Conservation (phyloP, 495 filamentous ascomycete genomes). For the Cercophora scortea region DNA sequence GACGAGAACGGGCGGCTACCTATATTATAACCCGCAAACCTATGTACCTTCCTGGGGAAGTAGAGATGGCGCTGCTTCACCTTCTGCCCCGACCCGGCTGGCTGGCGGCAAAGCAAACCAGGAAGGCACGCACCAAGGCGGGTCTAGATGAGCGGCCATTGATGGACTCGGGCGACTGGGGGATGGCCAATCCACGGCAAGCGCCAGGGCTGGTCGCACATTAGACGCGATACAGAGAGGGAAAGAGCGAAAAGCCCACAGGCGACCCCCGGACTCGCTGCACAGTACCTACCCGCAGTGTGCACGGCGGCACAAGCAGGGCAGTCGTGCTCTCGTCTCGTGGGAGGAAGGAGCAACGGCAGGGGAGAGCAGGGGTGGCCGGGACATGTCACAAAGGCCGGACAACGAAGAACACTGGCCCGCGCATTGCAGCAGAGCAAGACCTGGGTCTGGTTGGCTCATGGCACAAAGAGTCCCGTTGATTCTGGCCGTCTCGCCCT, state of each 20-base stretch:
- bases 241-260: not conserved
- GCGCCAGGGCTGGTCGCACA: constrained; percentile 8
- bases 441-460: constrained; percentile 3
- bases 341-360: not conserved
- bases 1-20: too few species aligned
- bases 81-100: not conserved
- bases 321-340: too few species aligned
- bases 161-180: not conserved
- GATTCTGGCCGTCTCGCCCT: not conserved
- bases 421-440: not conserved
- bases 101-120: constrained; percentile 1
- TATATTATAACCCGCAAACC: too few species aligned
- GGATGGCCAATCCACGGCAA: constrained; percentile 1
- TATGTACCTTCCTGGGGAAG: too few species aligned
- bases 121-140: not conserved
- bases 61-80: not conserved
- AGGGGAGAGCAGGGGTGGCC: not conserved
- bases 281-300: too few species aligned
- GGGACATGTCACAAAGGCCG: too few species aligned
- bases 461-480: not conserved
- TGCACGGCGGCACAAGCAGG: too few species aligned
- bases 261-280: too few species aligned
- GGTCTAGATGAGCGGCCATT: not conserved
- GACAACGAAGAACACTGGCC: too few species aligned
- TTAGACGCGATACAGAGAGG: not conserved